A percentile compares a stretch with the other conserved stretches of the same genome.
phyloP scores from a whole-genome alignment of 257 asterid species.

The Catharanthus roseus region DNA sequence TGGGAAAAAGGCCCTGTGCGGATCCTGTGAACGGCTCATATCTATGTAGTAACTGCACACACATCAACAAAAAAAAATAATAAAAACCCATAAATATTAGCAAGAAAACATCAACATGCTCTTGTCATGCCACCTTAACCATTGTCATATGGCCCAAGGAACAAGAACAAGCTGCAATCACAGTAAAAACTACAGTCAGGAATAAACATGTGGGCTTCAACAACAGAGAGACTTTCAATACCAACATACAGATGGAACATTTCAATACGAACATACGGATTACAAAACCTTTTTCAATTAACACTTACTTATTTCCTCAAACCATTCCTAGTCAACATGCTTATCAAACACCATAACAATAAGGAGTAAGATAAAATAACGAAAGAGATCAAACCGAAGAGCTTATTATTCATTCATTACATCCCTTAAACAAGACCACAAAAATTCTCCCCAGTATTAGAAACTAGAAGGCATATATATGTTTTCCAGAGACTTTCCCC shows the following conservation, averaged over 20 bases:
- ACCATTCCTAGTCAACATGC: not conserved
- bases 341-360: not conserved
- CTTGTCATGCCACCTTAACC: too few relatives aligned
- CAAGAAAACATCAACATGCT: not conserved
- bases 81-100: not conserved
- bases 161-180: not conserved
- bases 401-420: not conserved
- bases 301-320: not conserved
- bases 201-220: too few relatives aligned
- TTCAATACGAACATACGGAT: too few relatives aligned
- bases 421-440: not conserved
- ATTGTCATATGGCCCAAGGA: not conserved
- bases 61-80: conserved; percentile 7
- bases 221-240: not conserved
- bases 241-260: too few relatives aligned
- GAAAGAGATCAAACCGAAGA: not conserved
- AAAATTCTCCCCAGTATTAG: not conserved
- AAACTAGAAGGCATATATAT: too few relatives aligned
- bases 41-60: conserved; percentile 33
- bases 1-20: conserved; percentile 51
- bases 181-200: not conserved
- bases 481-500: not conserved
- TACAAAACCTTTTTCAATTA: too few relatives aligned
- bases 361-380: not conserved
- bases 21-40: conserved; percentile 74